Conservation (phyloP, 129 eudicot species). For the Flaveria brownii region DNA sequence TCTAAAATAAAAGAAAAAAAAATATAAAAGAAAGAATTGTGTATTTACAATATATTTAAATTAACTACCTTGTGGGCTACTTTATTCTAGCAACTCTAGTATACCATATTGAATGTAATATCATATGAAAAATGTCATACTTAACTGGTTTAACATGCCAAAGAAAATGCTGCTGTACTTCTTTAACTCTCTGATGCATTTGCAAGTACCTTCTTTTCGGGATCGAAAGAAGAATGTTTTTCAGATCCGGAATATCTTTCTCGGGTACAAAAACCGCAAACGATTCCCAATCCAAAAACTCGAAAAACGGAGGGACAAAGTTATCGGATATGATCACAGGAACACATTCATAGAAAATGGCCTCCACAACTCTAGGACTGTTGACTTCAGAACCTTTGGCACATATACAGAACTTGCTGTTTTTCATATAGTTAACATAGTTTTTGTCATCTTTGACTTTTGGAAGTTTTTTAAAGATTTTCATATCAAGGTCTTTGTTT, state of each 20-base stretch:
- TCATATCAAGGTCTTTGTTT: conserved; percentile 58
- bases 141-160: conserved; percentile 44
- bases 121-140: conserved; percentile 54
- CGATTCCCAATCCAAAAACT: conserved; percentile 54
- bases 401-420: conserved; percentile 54
- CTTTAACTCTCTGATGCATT: conserved; percentile 49
- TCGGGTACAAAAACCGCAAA: conserved; percentile 50
- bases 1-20: background rate
- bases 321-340: conserved; percentile 44
- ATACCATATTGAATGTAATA: conserved; percentile 51
- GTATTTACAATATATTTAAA: conserved; percentile 1
- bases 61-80: background rate
- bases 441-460: conserved; percentile 37
- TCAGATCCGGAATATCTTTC: conserved; percentile 53
- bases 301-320: conserved; percentile 53
- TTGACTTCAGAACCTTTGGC: conserved; percentile 52
- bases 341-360: conserved; percentile 26
- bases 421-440: conserved; percentile 47
- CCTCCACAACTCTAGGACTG: conserved; percentile 58
- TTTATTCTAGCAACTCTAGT: conserved; percentile 43
- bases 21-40: background rate
- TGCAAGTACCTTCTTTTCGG: conserved; percentile 31
- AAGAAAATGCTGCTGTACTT: conserved; percentile 41
- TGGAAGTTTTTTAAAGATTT: conserved; percentile 34
- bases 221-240: conserved; percentile 39